These are phyloP conservation scores for Ophiocordyceps sinensis DNA, from an alignment of 2,329 filamentous ascomycete species.

Conservation along the genomic window DNA sequence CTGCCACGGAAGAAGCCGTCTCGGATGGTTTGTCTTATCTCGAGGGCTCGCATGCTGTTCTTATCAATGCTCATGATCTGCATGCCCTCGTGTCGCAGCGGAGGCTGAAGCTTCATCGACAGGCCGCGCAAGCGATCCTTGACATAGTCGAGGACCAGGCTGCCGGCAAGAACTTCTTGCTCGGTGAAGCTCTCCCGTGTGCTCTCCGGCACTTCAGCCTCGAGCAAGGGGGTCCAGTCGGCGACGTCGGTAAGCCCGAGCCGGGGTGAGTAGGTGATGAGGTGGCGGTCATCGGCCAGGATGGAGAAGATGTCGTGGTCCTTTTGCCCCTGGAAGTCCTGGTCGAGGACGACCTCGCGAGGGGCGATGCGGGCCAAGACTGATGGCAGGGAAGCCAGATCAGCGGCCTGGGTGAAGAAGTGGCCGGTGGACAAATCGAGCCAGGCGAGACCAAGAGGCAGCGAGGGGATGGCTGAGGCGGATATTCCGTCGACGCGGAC, in stretches of 20 bases:
- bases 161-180: conserved; percentile 63
- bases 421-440: conserved; percentile 88
- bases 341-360: conserved; percentile 69
- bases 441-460: conserved; percentile 69
- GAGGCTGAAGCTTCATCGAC: conserved; percentile 71
- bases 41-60: conserved; percentile 76
- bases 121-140: conserved; percentile 62
- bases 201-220: conserved; percentile 48
- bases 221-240: conserved; percentile 65
- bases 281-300: conserved; percentile 60
- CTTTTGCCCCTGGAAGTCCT: conserved; percentile 40
- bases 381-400: conserved; percentile 58
- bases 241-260: conserved; percentile 32
- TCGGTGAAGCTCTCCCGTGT: conserved; percentile 42
- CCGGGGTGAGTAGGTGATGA: conserved; percentile 56
- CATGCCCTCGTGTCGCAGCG: conserved; percentile 56
- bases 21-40: conserved; percentile 74
- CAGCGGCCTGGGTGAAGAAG: conserved; percentile 73
- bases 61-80: conserved; percentile 85
- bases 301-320: conserved; percentile 49
- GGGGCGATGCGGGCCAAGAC: conserved; percentile 72
- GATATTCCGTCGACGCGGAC: background rate
- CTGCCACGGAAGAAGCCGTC: conserved; percentile 72
- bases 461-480: conserved; percentile 2
- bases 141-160: conserved; percentile 73